Conservation (phyloP, 2,329 filamentous ascomycete species). For the Clarireedia hainanense region DNA sequence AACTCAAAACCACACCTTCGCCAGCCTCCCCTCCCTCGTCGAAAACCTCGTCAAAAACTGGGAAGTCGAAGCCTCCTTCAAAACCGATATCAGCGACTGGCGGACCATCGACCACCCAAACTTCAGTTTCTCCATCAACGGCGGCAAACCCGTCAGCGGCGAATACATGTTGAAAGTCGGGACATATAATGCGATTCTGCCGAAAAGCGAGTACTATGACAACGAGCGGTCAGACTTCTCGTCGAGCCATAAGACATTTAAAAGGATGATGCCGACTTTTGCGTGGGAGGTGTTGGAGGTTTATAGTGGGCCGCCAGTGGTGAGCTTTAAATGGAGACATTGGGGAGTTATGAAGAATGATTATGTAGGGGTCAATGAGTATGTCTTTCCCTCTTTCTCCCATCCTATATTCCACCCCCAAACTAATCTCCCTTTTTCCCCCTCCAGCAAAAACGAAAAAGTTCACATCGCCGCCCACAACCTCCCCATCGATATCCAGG, state of each 20-base stretch:
- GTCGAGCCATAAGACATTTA: slow-evolving; percentile 61
- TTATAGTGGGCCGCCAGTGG: slow-evolving; percentile 54
- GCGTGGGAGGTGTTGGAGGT: slow-evolving; percentile 65
- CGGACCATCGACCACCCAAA: slow-evolving; percentile 52
- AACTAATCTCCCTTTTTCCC: slow-evolving; percentile 1
- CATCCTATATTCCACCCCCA: too few relatives aligned
- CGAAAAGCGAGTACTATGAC: slow-evolving; percentile 56
- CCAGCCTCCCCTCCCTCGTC: slow-evolving; percentile 51
- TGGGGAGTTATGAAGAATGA: slow-evolving; percentile 62
- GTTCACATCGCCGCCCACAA: slow-evolving; percentile 54
- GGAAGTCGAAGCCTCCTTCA: slow-evolving; percentile 66
- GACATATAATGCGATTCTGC: slow-evolving; percentile 62
- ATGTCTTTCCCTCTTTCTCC: background rate
- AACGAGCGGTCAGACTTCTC: slow-evolving; percentile 54
- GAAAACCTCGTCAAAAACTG: slow-evolving; percentile 68
- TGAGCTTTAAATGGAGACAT: slow-evolving; percentile 59
- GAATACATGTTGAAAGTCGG: slow-evolving; percentile 60
- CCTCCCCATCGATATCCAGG: slow-evolving; percentile 53
- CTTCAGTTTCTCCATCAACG: slow-evolving; percentile 59
- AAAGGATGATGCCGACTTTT: slow-evolving; percentile 66
- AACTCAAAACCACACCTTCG: slow-evolving; percentile 44
- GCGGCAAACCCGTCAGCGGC: slow-evolving; percentile 45
- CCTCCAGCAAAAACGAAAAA: slow-evolving; percentile 51
- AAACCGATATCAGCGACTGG: slow-evolving; percentile 53
- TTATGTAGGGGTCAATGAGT: slow-evolving; percentile 47